Base-by-base conservation (phyloP, 805 yeast genomes). In the Brettanomyces bruxellensis region DNA sequence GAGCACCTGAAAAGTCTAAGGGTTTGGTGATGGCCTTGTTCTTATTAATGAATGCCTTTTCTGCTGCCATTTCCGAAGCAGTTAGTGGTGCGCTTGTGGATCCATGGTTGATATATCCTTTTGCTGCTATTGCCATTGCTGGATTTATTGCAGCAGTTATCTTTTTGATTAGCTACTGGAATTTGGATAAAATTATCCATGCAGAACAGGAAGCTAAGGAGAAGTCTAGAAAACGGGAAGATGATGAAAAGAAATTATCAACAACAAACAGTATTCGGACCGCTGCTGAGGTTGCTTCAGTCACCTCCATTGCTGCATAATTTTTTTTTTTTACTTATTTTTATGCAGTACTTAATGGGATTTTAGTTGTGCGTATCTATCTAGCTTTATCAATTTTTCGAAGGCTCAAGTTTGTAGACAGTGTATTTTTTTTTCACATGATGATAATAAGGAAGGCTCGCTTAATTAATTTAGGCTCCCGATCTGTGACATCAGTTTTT, bases 1-100 rank as follows among this genome's bases (percentile, higher is more conserved):
- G 77, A 55, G 68, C 79, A 12, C 79, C 81, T 42, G 71, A 68
- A n/a, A 67, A 69, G 49, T 68, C 75, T 67, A 72, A 72, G 57
- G 75, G 78, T 47, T 65, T 75, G 49, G 79, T 76, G 14, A 68
- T 71, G 75, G 73, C 79, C 14, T 49, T 60, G 36, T 61, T 60
- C 59, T 48, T 61, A 34, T 50, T 71, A 53, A 71, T 66, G 45
- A 65, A 67, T 41, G 73, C 78, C 8, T 48, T 75, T 48, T 65
- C 78, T 4, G 70, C 78, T 22, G 79, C 79, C 11, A 60, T 75
- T 43, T 65, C 70, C 4, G 70, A 66, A 48, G 73, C 68, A 30
- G 57, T 66, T 45, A 62, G 71, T 22, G 68, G 70, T 25, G 68
- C 72, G 6, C 56, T 69, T 50, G 51, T 52, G 23, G 75, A 70